Evolutionary conservation across 2,329 filamentous ascomycete species (phyloP), one percentile per base, ranked within the genome.

Genomic region (Cladophialophora yegresii): DNA sequence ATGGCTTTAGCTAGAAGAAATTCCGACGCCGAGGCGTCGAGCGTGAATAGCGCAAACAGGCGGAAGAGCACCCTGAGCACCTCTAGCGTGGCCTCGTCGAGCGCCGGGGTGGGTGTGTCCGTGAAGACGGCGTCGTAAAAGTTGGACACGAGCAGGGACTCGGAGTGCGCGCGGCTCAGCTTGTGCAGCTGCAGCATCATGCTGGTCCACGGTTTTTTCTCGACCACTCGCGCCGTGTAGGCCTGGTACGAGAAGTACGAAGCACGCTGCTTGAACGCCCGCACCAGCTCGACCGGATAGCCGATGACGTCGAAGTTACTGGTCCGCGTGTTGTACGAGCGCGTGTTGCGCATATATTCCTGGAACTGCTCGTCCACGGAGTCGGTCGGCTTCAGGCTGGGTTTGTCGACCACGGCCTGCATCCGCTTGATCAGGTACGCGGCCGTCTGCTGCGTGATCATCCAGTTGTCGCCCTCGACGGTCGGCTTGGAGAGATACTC

Each of bases 381-480:
- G 55, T 80, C 77, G 53, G 73, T 72, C 1, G 77, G 69, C 12
- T 73, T 61, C 13, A 65, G 33, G 30, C 71, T 72, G n/a, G 76
- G 75, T 12, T 73, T 71, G 7, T 75, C 71, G 4, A 77, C 75
- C 3, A 77, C 77, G 30, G 74, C 70, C 30, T 76, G 72, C 79
- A 83, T 83, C 50, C 81, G 81, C 71, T 84, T 84, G 72, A 84
- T 82, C 26, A 84, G 70, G 63, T 80, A 81, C 26, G 77, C 76
- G 0, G 80, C 80, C 3, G 80, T 80, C 71, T 84, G 82, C 64
- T 84, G 82, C 0, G 81, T 83, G 47, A 84, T 84, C 82, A 84
- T 84, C 81, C 81, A 84, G 62, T 84, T 84, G 69, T 84, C 82
- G 1, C 83, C 82, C 67, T 85, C 82, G 1, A 85, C 83, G 0